Evolutionary conservation across 78 protist species (phyloP).

Genomic region (Protostelium mycophagum): DNA sequence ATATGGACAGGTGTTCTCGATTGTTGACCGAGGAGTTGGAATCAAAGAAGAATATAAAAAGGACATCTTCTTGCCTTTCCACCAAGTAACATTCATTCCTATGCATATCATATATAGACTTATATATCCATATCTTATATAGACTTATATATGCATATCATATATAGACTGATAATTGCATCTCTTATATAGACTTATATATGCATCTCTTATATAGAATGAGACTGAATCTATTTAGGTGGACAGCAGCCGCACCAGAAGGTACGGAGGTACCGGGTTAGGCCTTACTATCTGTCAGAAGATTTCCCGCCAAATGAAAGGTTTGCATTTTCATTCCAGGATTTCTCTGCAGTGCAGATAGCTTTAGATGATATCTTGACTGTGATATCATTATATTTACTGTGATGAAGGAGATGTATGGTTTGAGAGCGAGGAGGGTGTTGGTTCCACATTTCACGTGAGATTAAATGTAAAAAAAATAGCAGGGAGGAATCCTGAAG

Average conservation of each 20-base stretch:
- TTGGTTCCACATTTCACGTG: neutral
- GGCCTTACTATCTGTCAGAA: constrained; percentile 38
- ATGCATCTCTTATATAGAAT: constrained; percentile 11
- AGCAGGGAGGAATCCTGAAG: no score
- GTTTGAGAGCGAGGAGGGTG: neutral
- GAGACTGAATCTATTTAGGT: constrained; percentile 45
- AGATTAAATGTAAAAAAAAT: no score
- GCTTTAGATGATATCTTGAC: no score
- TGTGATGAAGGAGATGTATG: neutral
- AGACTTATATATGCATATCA: constrained; percentile 35
- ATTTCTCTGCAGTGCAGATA: no score
- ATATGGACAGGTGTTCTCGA: no score
- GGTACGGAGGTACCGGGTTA: constrained; percentile 63
- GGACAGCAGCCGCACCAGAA: constrained; percentile 46
- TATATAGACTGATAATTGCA: no score
- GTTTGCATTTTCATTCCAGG: no score
- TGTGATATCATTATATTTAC: no score
- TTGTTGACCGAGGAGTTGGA: constrained; percentile 7
- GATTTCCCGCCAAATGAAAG: neutral
- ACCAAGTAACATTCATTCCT: constrained; percentile 13
- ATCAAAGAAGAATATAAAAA: neutral
- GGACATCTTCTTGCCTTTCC: neutral
- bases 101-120: constrained; percentile 9
- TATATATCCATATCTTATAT: no score
- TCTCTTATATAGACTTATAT: no score